Conservation (phyloP, 2,329 filamentous ascomycete genomes). For the Teratosphaeria zuluensis region DNA sequence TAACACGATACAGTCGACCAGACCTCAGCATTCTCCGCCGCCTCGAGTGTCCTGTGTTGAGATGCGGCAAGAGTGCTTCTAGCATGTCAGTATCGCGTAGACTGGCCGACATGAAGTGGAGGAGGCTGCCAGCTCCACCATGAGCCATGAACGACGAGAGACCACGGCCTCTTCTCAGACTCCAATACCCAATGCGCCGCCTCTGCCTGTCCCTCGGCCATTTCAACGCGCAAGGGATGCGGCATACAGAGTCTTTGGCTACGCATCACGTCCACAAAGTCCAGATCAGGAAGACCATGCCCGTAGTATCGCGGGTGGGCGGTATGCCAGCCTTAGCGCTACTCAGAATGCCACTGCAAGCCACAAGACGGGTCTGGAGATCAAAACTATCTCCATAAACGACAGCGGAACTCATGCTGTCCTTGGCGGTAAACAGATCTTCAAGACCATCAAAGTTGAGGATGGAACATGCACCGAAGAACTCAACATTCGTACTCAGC, state of each 20-base stretch:
- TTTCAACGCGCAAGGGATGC: slow-evolving; percentile 24
- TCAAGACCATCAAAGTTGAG: slow-evolving; percentile 52
- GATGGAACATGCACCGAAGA: slow-evolving; percentile 51
- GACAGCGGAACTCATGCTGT: slow-evolving; percentile 53
- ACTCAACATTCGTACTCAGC: slow-evolving; percentile 52
- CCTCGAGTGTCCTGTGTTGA: background rate
- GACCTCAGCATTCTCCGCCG: no score
- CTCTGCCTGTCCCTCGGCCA: slow-evolving; percentile 17
- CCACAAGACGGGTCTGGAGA: slow-evolving; percentile 56
- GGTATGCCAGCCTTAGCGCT: slow-evolving; percentile 17
- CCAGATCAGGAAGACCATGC: slow-evolving; percentile 14
- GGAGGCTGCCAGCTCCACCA: background rate
- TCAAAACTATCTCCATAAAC: slow-evolving; percentile 54
- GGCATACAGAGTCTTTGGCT: slow-evolving; percentile 22
- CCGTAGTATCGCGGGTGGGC: background rate
- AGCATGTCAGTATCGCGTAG: slow-evolving; percentile 2
- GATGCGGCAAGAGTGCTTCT: background rate
- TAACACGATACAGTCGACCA: no score
- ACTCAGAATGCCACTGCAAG: slow-evolving; percentile 45
- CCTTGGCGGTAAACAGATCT: slow-evolving; percentile 55
- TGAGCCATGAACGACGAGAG: slow-evolving; percentile 2
- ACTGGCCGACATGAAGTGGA: background rate
- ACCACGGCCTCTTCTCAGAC: background rate
- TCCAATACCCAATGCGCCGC: slow-evolving; percentile 11
- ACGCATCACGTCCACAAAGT: slow-evolving; percentile 17